phyloP scores from a whole-genome alignment of 257 asterid genomes.

The Solanum pennellii region DNA sequence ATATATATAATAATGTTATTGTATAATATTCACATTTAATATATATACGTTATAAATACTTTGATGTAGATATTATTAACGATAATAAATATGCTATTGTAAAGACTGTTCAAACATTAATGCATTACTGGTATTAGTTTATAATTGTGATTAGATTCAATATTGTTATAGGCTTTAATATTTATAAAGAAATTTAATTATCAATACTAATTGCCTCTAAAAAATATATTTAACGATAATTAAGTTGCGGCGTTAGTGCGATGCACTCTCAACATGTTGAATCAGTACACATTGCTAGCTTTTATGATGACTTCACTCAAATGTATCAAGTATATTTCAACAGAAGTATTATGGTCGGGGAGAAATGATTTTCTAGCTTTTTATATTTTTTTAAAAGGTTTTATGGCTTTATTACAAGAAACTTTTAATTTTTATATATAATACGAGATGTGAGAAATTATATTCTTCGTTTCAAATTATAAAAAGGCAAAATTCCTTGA shows the following conservation, averaged over 20 bases:
- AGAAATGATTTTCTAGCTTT: neutral
- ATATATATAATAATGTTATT: no score
- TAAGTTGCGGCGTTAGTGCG: neutral
- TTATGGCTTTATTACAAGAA: neutral
- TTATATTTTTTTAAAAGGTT: neutral
- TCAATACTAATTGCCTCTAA: neutral
- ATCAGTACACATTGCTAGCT: neutral
- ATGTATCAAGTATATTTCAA: neutral
- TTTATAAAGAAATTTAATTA: no score
- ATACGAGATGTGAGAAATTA: neutral
- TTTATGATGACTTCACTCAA: neutral
- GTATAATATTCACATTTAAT: no score
- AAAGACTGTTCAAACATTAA: no score
- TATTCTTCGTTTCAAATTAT: neutral
- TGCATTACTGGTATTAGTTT: neutral
- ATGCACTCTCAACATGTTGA: neutral
- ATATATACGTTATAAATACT: neutral
- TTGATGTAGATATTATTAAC: no score
- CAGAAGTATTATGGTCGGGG: neutral
- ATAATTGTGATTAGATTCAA: no score
- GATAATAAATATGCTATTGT: no score
- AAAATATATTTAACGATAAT: neutral
- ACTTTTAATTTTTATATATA: neutral
- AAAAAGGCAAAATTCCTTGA: neutral
- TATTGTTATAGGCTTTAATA: rapidly evolving